Conservation (phyloP, 441 rosid species). For the Macaranga tanarius region DNA sequence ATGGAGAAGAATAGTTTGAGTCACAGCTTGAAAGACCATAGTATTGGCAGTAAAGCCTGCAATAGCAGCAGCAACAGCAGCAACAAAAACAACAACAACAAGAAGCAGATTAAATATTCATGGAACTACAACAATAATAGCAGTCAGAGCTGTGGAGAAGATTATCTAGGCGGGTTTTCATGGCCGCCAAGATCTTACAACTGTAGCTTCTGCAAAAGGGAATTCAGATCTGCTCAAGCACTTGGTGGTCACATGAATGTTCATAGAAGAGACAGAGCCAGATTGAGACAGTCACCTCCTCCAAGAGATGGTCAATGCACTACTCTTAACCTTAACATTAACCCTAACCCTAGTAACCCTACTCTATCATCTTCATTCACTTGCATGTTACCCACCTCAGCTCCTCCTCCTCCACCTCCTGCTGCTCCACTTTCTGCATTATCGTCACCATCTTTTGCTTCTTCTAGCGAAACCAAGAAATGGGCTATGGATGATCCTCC, state of each 20-base stretch:
- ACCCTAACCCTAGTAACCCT: conserved; percentile 62
- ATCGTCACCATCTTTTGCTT: conserved; percentile 37
- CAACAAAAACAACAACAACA: conserved; percentile 16
- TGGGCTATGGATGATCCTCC: conserved; percentile 24
- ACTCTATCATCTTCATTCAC: conserved; percentile 30
- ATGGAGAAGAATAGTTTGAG: conserved; percentile 67
- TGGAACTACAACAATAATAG: conserved; percentile 31
- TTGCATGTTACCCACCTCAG: conserved; percentile 20
- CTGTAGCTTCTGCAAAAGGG: conserved; percentile 82
- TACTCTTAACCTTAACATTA: conserved; percentile 42
- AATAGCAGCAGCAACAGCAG: conserved; percentile 9
- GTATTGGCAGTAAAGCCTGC: conserved; percentile 33
- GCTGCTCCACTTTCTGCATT: conserved; percentile 40
- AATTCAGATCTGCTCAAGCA: conserved; percentile 94
- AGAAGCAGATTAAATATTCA: conserved; percentile 38
- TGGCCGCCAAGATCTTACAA: conserved; percentile 94
- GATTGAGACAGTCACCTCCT: conserved; percentile 61
- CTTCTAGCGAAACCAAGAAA: conserved; percentile 41
- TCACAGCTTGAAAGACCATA: conserved; percentile 47
- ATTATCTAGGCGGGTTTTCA: conserved; percentile 61
- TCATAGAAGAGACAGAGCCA: conserved; percentile 89
- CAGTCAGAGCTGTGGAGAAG: conserved; percentile 45
- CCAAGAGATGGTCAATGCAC: conserved; percentile 42
- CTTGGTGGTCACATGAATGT: conserved; percentile 98
- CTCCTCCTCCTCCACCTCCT: conserved; percentile 38